A percentile compares a stretch with the other conserved stretches of the same genome.
phyloP scores from a whole-genome alignment of 2,329 filamentous ascomycete genomes.

The Diaporthe aspalathi region DNA sequence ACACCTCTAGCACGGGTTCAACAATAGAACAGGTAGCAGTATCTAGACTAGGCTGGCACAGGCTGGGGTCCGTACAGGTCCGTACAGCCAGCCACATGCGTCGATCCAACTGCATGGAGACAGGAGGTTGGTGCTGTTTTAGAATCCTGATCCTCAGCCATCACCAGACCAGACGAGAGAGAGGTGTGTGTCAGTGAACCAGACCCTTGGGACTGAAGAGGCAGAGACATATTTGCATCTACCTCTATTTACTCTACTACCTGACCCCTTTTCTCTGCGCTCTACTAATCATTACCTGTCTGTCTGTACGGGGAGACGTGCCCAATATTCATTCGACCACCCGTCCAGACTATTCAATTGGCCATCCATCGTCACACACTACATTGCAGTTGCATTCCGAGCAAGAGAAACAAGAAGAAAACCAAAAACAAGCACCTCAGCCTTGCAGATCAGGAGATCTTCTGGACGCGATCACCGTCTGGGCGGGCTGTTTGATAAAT shows the following conservation, averaged over 20 bases:
- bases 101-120: slow-evolving; percentile 19
- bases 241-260: background rate
- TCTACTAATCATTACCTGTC: no score
- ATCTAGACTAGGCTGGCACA: no score
- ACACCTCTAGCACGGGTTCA: slow-evolving; percentile 1
- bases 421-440: background rate
- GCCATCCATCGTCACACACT: background rate
- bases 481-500: slow-evolving; percentile 15
- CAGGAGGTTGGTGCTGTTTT: slow-evolving; percentile 29
- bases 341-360: background rate
- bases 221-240: background rate
- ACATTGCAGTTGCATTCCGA: background rate
- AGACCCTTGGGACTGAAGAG: background rate
- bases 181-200: background rate
- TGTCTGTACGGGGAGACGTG: no score
- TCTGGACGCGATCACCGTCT: slow-evolving; percentile 19
- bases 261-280: slow-evolving; percentile 15
- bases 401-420: background rate
- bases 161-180: slow-evolving; percentile 20
- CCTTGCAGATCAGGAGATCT: background rate
- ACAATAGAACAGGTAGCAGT: slow-evolving; percentile 29
- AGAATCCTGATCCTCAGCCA: slow-evolving; percentile 28
- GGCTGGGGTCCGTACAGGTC: no score
- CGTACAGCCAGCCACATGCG: no score
- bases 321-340: background rate